These are phyloP conservation scores for Diaporthe aspalathi DNA, from an alignment of 2,329 filamentous ascomycete genomes.

Conservation along the genomic window DNA sequence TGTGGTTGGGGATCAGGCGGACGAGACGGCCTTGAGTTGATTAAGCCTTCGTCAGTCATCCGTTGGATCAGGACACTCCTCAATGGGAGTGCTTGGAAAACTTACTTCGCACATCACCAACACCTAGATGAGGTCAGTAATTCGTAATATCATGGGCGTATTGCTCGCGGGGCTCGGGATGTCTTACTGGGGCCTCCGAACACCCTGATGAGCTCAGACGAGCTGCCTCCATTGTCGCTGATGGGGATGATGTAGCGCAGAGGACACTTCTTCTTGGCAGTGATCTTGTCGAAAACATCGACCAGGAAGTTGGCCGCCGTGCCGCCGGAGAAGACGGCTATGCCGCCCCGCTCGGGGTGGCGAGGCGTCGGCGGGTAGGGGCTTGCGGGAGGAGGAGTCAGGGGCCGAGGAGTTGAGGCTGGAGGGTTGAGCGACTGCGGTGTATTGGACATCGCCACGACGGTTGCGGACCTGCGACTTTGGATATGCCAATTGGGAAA, in stretches of 20 bases:
- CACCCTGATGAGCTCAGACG: conserved; percentile 91
- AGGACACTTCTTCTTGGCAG: conserved; percentile 72
- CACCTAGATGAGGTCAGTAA: conserved; percentile 41
- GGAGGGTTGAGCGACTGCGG: conserved; percentile 10
- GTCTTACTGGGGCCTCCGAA: conserved; percentile 87
- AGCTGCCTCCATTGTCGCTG: conserved; percentile 94
- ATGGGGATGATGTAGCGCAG: conserved; percentile 93
- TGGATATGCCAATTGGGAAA: background rate
- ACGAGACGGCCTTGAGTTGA: conserved; percentile 80
- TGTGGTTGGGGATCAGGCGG: conserved; percentile 81
- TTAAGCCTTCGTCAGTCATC: conserved; percentile 19
- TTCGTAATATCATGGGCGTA: background rate
- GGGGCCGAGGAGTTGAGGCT: conserved; percentile 26
- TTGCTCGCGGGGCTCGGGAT: background rate
- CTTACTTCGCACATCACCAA: conserved; percentile 81
- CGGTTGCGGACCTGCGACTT: background rate
- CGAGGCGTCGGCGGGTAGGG: conserved; percentile 31
- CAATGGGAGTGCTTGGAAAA: conserved; percentile 34
- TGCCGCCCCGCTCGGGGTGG: conserved; percentile 55
- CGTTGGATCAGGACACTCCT: background rate
- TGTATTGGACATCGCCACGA: conserved; percentile 5
- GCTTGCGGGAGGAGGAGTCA: conserved; percentile 18
- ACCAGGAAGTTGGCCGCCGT: conserved; percentile 96
- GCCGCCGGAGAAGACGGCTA: conserved; percentile 91
- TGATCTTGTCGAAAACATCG: conserved; percentile 82